Conservation (phyloP, 805 yeast species). For the Starmerella apis region DNA sequence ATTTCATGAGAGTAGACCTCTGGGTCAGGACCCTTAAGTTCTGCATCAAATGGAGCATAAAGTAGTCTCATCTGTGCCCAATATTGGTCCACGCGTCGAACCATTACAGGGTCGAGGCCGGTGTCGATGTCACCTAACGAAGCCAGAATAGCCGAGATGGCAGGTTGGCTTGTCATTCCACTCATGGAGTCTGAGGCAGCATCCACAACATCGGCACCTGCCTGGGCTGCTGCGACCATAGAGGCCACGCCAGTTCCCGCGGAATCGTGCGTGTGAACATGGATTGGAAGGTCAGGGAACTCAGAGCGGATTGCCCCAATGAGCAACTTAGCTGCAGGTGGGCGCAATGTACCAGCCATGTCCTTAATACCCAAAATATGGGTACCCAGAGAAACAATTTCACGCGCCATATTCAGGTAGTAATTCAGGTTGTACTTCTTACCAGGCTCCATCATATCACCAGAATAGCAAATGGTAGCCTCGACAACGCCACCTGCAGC, state of each 20-base stretch:
- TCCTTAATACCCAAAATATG: constrained; percentile 96
- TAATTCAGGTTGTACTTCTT: constrained; percentile 92
- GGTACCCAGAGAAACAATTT: constrained; percentile 86
- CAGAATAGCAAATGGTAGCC: constrained; percentile 96
- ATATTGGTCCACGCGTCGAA: constrained; percentile 80
- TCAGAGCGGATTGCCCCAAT: constrained; percentile 70
- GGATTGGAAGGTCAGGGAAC: constrained; percentile 92
- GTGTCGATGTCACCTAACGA: constrained; percentile 75
- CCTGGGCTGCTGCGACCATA: constrained; percentile 84
- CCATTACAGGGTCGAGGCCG: constrained; percentile 54
- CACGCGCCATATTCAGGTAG: constrained; percentile 69
- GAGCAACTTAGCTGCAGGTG: constrained; percentile 77
- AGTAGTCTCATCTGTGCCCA: constrained; percentile 98
- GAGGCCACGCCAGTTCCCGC: constrained; percentile 99
- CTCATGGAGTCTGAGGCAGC: constrained; percentile 96
- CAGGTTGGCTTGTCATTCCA: constrained; percentile 97
- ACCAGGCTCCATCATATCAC: constrained; percentile 93
- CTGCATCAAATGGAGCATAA: constrained; percentile 96
- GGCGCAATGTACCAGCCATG: constrained; percentile 99
- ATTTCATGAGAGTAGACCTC: constrained; percentile 97
- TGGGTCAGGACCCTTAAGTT: constrained; percentile 98
- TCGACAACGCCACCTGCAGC: constrained; percentile 99
- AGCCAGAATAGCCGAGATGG: constrained; percentile 84
- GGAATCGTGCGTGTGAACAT: constrained; percentile 97
- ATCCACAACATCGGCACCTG: constrained; percentile 98